A percentile compares a stretch with the other conserved stretches of the same genome.
These are phyloP conservation scores for Euphorbia lathyris DNA, from an alignment of 345 rosid species.

Conservation along the genomic window DNA sequence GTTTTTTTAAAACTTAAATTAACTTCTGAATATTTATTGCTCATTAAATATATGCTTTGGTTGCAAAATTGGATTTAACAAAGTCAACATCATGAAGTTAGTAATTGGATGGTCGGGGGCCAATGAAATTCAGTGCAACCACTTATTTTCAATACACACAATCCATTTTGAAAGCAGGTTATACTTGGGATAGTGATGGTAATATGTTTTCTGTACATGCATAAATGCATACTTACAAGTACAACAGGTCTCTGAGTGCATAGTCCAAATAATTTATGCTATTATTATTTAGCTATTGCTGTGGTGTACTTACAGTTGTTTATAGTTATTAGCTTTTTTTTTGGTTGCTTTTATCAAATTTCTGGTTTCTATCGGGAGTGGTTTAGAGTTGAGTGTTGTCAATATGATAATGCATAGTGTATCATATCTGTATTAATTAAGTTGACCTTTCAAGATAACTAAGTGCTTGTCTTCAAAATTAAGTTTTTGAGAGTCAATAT, in stretches of 20 bases:
- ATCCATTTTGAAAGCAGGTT: neutral
- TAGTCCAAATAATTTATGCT: neutral
- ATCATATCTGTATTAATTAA: neutral
- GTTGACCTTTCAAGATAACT: neutral
- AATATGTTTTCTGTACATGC: neutral
- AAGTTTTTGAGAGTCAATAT: neutral
- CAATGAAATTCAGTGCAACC: neutral
- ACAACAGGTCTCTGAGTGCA: neutral
- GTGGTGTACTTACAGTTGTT: neutral
- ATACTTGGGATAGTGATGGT: neutral
- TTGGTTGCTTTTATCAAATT: neutral
- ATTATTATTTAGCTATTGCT: neutral
- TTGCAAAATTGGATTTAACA: neutral
- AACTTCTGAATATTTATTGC: neutral
- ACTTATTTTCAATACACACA: neutral
- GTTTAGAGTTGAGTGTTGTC: neutral
- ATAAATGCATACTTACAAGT: neutral
- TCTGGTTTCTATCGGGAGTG: neutral
- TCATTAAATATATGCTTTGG: neutral
- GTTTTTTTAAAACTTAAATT: neutral
- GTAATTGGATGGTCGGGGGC: neutral
- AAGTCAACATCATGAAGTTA: constrained; percentile 1
- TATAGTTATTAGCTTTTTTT: neutral
- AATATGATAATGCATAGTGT: neutral
- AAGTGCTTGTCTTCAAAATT: neutral